Base-by-base conservation (phyloP, 2,329 filamentous ascomycete species). In the Trichoderma oligosporum region DNA sequence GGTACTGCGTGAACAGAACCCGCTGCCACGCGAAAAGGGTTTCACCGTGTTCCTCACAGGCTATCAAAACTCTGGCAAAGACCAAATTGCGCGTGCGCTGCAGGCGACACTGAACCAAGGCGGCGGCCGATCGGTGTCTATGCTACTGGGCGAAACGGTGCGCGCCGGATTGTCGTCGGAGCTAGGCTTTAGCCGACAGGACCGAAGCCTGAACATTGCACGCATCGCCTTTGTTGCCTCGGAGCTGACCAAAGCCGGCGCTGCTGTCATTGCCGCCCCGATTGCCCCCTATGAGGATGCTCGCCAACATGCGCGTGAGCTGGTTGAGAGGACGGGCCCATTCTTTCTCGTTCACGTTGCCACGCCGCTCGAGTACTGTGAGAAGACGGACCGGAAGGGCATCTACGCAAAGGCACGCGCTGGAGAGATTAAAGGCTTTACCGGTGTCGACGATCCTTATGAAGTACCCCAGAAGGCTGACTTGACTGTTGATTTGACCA, bases 21-120 rank as follows among this genome's bases (percentile, higher is more conserved):
- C 93, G 48, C 85, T 95, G 51, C 89, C 94, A 65, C 86, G 84
- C 67, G 83, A 87, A 70, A 95, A 99, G 80, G 94, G 94, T 63
- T 99, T 99, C 84, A 97, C 94, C 62, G 83, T 99, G 75, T 97
- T 99, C 86, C 82, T 99, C 64, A 97, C 94, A 3, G 94, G 94
- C 61, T 97, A 94, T 82, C 87, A 89, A 73, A 99, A 97, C 85
- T 89, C 84, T 59, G 94, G 94, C 76, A 99, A 99, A 81, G 93
- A 97, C 75, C 89, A 94, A 72, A 89, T 99, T 66, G 94, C 91
- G 52, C 90, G 94, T 66, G 94, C 94, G 39, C 83, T 99, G 61
- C 94, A 99, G 77, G 91, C 96, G 58, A 97, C 93, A 0, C 85
- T 99, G 63, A 97, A 97, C 83, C 93, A 99, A 80, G 92, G 97